These are phyloP conservation scores for Hygrophorus russula DNA, from an alignment of 768 basidiomycete genomes.

Conservation along the genomic window DNA sequence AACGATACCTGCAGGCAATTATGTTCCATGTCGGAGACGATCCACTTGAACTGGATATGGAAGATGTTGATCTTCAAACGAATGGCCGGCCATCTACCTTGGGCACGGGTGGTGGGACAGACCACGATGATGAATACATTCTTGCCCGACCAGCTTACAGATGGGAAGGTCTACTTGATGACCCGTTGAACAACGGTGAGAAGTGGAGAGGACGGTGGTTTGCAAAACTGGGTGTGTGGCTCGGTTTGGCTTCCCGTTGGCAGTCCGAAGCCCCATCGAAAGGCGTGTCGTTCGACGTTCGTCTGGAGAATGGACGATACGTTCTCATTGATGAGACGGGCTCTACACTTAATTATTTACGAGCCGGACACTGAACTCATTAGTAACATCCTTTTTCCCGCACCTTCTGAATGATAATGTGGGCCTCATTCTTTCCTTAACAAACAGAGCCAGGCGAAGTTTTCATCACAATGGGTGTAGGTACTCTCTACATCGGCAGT, in stretches of 20 bases:
- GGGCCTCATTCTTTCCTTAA: too few relatives aligned
- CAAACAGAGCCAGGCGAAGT: too few relatives aligned
- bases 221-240: slow-evolving; percentile 54
- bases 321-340: slow-evolving; percentile 19
- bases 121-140: slow-evolving; percentile 53
- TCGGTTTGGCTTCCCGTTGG: slow-evolving; percentile 59
- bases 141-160: slow-evolving; percentile 50
- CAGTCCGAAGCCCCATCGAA: slow-evolving; percentile 35
- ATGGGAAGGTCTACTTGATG: slow-evolving; percentile 60
- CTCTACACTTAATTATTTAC: too few relatives aligned
- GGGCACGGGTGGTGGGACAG: slow-evolving; percentile 62
- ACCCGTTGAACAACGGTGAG: slow-evolving; percentile 31
- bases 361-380: too few relatives aligned
- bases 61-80: slow-evolving; percentile 46
- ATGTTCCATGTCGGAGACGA: slow-evolving; percentile 52
- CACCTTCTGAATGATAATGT: too few relatives aligned
- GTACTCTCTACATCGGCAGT: too few relatives aligned
- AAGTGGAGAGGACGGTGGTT: slow-evolving; percentile 27
- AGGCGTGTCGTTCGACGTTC: slow-evolving; percentile 52
- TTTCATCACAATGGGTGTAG: too few relatives aligned
- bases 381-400: too few relatives aligned
- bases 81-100: slow-evolving; percentile 40
- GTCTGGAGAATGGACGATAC: slow-evolving; percentile 46
- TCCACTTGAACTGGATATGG: slow-evolving; percentile 45
- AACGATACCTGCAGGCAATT: slow-evolving; percentile 31